Evolutionary conservation across 2,329 filamentous ascomycete species (phyloP), one percentile per base, ranked within the genome.

Genomic region (Ophiostoma ulmi): DNA sequence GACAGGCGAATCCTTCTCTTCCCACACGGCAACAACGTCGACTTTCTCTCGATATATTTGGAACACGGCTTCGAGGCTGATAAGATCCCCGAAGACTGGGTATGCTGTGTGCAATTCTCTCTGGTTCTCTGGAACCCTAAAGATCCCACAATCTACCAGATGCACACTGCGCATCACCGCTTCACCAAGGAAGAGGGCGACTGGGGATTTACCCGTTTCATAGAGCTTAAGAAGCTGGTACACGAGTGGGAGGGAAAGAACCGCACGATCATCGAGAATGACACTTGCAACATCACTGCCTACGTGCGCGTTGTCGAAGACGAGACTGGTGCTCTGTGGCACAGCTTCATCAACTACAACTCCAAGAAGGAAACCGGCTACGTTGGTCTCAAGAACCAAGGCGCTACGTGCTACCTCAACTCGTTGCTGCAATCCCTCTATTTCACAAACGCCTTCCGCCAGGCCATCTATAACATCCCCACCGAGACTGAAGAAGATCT

Each of bases 361-460:
- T 98, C 95, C n/a, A 99, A 98, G 82, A 97, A 95, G 79, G 94
- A 97, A 81, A 99, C 95, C 0, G 95, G 95, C 71, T 98, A 94
- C 83, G 95, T 99, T 61, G 95, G 95, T 2, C 83, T 99, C 70
- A 95, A 95, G 80, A 99, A 99, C 77, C 95, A 98, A 80, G 95
- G 95, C 74, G 95, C 95, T 68, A 95, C 92, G 1, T 95, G 92
- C 80, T 95, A 95, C 78, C 83, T 95, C 67, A 95, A 95, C 79
- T 94, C 92, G 8, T 85, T 95, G 7, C 83, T 95, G 66, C 92
- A 95, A 77, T 94, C 92, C 1, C 81, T 95, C 64, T 95, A 93
- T 77, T 94, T 94, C 77, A 95, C 88, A 69, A 97, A 97, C 78
- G 90, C 91, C 55, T 99, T 99, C 82, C 90, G 95, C 78, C 97